These are phyloP conservation scores for Microstroma glucosiphilum DNA, from an alignment of 1,284 basidiomycete species.

Conservation along the genomic window DNA sequence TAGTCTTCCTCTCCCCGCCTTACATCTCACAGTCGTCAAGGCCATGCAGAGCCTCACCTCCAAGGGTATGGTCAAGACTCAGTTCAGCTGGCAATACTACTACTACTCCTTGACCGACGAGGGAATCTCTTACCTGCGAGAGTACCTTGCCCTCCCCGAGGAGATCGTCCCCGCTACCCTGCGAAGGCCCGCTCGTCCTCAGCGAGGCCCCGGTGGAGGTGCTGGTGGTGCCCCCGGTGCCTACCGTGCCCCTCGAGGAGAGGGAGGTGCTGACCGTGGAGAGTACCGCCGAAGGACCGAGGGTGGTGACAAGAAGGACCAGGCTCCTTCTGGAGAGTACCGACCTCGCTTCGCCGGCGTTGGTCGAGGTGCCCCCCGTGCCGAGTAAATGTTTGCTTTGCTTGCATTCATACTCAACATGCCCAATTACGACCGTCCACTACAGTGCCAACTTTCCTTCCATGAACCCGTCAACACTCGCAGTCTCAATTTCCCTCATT, in stretches of 20 bases:
- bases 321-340: conserved; percentile 46
- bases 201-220: conserved; percentile 40
- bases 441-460: too few relatives aligned
- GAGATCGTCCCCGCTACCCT: conserved; percentile 51
- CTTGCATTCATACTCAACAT: too few relatives aligned
- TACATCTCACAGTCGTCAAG: conserved; percentile 71
- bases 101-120: conserved; percentile 51
- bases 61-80: conserved; percentile 92
- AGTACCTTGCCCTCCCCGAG: conserved; percentile 50
- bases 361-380: conserved; percentile 39
- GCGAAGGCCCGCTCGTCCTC: conserved; percentile 49
- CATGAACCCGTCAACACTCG: too few relatives aligned
- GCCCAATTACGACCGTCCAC: too few relatives aligned
- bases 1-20: too few relatives aligned
- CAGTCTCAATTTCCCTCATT: too few relatives aligned
- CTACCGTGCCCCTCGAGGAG: conserved; percentile 42
- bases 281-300: conserved; percentile 47
- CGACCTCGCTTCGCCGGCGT: conserved; percentile 49
- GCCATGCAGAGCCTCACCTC: conserved; percentile 96
- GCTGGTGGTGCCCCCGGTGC: conserved; percentile 25
- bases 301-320: conserved; percentile 48
- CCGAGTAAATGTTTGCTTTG: conserved; percentile 28
- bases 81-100: conserved; percentile 58
- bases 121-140: conserved; percentile 50
- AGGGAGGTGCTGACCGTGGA: conserved; percentile 39